A percentile compares a stretch with the other conserved stretches of the same genome.
phyloP scores from a whole-genome alignment of 2,329 filamentous ascomycete species.

The Leptoxyphium fumago region DNA sequence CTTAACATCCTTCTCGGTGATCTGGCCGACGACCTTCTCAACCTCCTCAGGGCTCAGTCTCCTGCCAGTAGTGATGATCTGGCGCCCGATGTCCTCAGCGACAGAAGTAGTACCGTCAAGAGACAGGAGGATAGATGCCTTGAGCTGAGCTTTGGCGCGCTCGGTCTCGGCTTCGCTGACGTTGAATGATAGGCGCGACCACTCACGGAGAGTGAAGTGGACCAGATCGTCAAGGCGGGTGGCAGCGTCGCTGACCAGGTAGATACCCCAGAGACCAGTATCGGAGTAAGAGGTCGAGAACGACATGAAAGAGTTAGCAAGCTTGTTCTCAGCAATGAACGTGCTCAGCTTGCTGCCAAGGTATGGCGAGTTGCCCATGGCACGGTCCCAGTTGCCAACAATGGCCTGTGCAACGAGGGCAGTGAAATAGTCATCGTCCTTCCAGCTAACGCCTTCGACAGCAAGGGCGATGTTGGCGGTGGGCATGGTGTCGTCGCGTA shows the following conservation, averaged over 20 bases:
- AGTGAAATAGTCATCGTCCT: slow-evolving; percentile 97
- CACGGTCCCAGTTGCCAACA: slow-evolving; percentile 98
- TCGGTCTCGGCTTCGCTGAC: slow-evolving; percentile 85
- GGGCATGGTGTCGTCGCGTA: slow-evolving; percentile 90
- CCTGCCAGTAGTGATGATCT: slow-evolving; percentile 93
- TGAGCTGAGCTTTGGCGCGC: slow-evolving; percentile 97
- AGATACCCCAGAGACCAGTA: slow-evolving; percentile 99
- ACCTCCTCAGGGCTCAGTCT: slow-evolving; percentile 86
- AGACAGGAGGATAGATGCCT: slow-evolving; percentile 92
- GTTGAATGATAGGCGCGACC: slow-evolving; percentile 82
- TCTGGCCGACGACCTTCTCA: slow-evolving; percentile 74
- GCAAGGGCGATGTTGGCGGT: slow-evolving; percentile 97
- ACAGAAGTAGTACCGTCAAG: slow-evolving; percentile 95
- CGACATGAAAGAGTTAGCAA: slow-evolving; percentile 99
- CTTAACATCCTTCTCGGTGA: slow-evolving; percentile 95
- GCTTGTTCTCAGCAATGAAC: slow-evolving; percentile 82
- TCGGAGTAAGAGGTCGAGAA: slow-evolving; percentile 99
- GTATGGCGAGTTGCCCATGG: slow-evolving; percentile 93
- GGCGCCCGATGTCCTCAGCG: slow-evolving; percentile 95
- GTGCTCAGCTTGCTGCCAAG: slow-evolving; percentile 96
- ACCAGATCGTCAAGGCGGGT: slow-evolving; percentile 85
- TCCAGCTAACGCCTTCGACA: slow-evolving; percentile 99
- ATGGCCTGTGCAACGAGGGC: slow-evolving; percentile 95
- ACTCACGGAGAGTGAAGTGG: slow-evolving; percentile 96
- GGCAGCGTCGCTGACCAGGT: slow-evolving; percentile 83